Evolutionary conservation across 169 alveolate genomes (phyloP).

Genomic region (Perkinsus olseni): DNA sequence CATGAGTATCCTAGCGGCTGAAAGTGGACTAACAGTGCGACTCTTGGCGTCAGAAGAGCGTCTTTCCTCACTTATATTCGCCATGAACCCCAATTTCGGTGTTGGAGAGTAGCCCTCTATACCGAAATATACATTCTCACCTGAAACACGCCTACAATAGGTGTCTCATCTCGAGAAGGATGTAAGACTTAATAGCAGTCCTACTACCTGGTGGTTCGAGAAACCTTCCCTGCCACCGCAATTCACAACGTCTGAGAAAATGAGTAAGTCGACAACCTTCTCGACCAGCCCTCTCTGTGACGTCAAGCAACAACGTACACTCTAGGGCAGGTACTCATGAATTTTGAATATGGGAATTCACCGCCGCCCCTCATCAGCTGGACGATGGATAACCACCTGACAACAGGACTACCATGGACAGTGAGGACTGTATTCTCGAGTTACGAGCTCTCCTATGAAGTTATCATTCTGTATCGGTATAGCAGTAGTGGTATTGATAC

Average conservation of each 20-base stretch:
- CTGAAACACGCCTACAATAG: not conserved
- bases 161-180: no score
- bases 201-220: not conserved
- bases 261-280: no score
- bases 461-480: not conserved
- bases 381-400: not conserved
- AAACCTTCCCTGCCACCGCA: not conserved
- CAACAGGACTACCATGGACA: not conserved
- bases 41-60: no score
- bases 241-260: not conserved
- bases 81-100: not conserved
- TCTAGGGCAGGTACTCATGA: not conserved
- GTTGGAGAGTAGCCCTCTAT: not conserved
- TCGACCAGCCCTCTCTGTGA: no score
- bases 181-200: no score
- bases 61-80: not conserved
- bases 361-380: not conserved
- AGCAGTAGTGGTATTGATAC: not conserved
- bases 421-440: not conserved
- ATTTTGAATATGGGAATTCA: not conserved
- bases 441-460: not conserved
- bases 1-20: not conserved
- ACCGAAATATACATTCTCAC: not conserved
- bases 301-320: not conserved
- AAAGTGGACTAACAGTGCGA: no score